phyloP scores from a whole-genome alignment of 2,329 filamentous ascomycete species.

The Exophiala viscosa region DNA sequence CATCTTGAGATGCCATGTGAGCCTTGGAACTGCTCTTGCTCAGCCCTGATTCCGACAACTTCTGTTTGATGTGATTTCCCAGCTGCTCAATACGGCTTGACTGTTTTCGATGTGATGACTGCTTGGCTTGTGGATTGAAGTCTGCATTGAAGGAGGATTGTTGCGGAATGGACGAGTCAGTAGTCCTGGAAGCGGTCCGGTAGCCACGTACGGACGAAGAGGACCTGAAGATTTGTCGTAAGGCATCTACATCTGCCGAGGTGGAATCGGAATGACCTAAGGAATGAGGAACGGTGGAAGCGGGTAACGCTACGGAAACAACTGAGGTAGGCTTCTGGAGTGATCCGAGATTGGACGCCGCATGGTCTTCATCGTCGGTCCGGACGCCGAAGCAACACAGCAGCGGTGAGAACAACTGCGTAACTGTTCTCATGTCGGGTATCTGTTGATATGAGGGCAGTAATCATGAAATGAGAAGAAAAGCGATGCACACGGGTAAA shows the following conservation, averaged over 20 bases:
- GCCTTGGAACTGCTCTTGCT: slow-evolving; percentile 22
- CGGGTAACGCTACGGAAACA: slow-evolving; percentile 14
- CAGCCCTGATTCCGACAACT: slow-evolving; percentile 24
- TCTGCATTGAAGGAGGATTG: slow-evolving; percentile 19
- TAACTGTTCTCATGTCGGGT: slow-evolving; percentile 12
- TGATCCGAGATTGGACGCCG: slow-evolving; percentile 12
- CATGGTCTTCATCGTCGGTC: slow-evolving; percentile 1
- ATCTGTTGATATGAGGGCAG: slow-evolving; percentile 6
- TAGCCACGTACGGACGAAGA: slow-evolving; percentile 25
- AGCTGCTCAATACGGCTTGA: slow-evolving; percentile 19
- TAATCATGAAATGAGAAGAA: slow-evolving; percentile 10
- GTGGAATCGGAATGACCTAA: slow-evolving; percentile 5
- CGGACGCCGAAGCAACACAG: slow-evolving; percentile 15
- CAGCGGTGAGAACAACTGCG: slow-evolving; percentile 8
- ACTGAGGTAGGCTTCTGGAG: slow-evolving; percentile 14
- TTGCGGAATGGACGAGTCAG: slow-evolving; percentile 3
- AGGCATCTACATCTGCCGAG: slow-evolving; percentile 15
- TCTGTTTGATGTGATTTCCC: slow-evolving; percentile 26
- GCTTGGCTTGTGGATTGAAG: slow-evolving; percentile 13
- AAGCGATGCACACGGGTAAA: slow-evolving; percentile 15
- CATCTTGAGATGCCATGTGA: slow-evolving; percentile 5
- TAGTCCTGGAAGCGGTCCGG: slow-evolving; percentile 16
- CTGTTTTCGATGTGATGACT: slow-evolving; percentile 6
- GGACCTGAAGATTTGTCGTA: slow-evolving; percentile 23
- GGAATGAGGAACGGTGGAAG: slow-evolving; percentile 17